Conservation (phyloP, 106 monocot genomes). For the Dioscorea alata region DNA sequence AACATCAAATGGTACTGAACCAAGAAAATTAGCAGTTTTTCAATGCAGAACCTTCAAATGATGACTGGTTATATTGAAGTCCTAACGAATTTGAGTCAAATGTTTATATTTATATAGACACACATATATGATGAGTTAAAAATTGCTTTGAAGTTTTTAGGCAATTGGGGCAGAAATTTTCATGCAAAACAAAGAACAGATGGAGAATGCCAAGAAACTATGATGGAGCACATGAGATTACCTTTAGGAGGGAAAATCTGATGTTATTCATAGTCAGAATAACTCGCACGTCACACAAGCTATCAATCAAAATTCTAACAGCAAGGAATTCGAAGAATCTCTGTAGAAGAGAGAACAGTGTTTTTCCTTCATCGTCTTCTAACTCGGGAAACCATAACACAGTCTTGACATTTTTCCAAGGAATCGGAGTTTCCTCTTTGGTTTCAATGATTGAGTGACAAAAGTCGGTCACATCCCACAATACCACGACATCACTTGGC, state of each 20-base stretch:
- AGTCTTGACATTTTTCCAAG: slow-evolving; percentile 38
- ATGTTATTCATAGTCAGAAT: slow-evolving; percentile 69
- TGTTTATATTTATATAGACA: too few species aligned
- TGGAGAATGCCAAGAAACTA: too few species aligned
- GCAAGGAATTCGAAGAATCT: slow-evolving; percentile 45
- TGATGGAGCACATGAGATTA: slow-evolving; percentile 6
- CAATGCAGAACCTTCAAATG: too few species aligned
- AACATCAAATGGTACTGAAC: too few species aligned
- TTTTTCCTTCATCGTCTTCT: slow-evolving; percentile 14
- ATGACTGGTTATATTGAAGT: too few species aligned
- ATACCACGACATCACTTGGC: slow-evolving; percentile 16
- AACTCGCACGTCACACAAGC: slow-evolving; percentile 22
- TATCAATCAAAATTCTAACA: slow-evolving; percentile 44
- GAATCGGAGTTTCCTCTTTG: slow-evolving; percentile 21
- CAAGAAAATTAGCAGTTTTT: too few species aligned
- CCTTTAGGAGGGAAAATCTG: slow-evolving; percentile 58
- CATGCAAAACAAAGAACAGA: too few species aligned
- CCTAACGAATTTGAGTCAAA: too few species aligned
- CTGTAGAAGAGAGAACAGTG: slow-evolving; percentile 17
- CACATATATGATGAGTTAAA: too few species aligned
- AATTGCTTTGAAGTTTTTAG: too few species aligned
- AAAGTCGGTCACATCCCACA: slow-evolving; percentile 23
- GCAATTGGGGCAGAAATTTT: too few species aligned
- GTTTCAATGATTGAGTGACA: slow-evolving; percentile 13
- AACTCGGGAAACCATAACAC: slow-evolving; percentile 54